Evolutionary conservation across 2,329 filamentous ascomycete species (phyloP), one percentile per base, ranked within the genome.

Genomic region (Phaeosphaeriaceae sp.): DNA sequence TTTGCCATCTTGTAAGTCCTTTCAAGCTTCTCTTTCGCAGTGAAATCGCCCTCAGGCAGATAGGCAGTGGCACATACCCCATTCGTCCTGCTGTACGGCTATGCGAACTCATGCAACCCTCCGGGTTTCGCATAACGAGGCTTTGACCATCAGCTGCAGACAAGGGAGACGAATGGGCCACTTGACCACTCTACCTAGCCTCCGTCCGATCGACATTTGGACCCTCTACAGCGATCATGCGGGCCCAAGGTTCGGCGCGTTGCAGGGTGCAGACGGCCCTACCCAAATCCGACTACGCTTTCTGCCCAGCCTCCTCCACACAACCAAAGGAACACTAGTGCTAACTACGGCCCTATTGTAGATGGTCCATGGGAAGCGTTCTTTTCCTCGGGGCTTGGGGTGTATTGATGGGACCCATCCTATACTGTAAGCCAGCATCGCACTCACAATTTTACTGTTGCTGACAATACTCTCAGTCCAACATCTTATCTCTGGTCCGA

Each of bases 301-400:
- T 43, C 23, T 44, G 50, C 47, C 56, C 58, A 55, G 56, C 46
- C 49, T 52, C 54, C 56, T 59, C 57, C 56, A 60, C 60, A 60
- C 66, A 59, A 61, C 52, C 57, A 60, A 51, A 57, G 56, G 52
- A 38, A 52, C 42, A 42, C 50, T 57, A 59, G 63, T 54, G 74
- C 72, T 74, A 76, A 78, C 63, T 64, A 48, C 61, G 57, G 48
- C 54, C 56, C 61, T 41, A 58, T 61, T 71, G 28, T 75, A 97
- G 94, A 80, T 99, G 94, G 94, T 91, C 93, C 41, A 86, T 97
- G 72, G 94, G 92, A 46, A 97, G 93, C 40, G 71, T 89, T 40
- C 82, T 99, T 60, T 97, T 97, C 79, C 82, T 97, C 65, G 84
- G 86, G 63, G 96, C 92, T 63, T 99, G 94, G 83, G 92, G 91